Conservation (phyloP, 164 flowering plant species). For the Umbellularia californica region DNA sequence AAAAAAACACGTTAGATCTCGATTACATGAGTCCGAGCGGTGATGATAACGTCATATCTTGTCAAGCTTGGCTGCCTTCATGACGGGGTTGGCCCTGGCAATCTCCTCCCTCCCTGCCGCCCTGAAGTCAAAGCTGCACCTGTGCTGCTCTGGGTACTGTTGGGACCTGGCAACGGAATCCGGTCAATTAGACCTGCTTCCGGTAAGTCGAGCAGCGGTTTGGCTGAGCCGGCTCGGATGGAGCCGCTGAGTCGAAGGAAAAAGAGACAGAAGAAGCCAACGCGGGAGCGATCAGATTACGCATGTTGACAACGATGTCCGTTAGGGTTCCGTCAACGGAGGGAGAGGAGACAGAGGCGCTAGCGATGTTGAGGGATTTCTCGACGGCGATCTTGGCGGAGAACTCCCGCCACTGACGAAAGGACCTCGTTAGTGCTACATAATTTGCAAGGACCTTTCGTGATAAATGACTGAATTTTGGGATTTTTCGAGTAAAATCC, state of each 20-base stretch:
- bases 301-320: background rate
- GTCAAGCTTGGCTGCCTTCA: constrained; percentile 49
- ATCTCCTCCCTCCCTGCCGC: constrained; percentile 53
- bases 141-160: constrained; percentile 76
- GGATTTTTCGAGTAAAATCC: background rate
- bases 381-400: constrained; percentile 40
- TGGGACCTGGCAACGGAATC: constrained; percentile 60
- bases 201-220: constrained; percentile 48
- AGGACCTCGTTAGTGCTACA: no score
- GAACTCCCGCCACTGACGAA: constrained; percentile 22
- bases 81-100: constrained; percentile 59
- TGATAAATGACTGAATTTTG: no score
- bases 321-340: background rate
- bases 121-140: constrained; percentile 63
- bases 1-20: background rate
- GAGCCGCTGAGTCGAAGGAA: background rate
- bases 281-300: background rate
- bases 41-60: constrained; percentile 27
- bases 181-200: constrained; percentile 61
- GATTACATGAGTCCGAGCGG: background rate
- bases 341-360: constrained; percentile 16
- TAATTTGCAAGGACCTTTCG: no score
- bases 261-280: background rate
- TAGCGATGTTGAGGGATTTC: constrained; percentile 29
- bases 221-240: constrained; percentile 17